These are phyloP conservation scores for Cardiospermum halicacabum DNA, from an alignment of 345 rosid species.

Conservation along the genomic window DNA sequence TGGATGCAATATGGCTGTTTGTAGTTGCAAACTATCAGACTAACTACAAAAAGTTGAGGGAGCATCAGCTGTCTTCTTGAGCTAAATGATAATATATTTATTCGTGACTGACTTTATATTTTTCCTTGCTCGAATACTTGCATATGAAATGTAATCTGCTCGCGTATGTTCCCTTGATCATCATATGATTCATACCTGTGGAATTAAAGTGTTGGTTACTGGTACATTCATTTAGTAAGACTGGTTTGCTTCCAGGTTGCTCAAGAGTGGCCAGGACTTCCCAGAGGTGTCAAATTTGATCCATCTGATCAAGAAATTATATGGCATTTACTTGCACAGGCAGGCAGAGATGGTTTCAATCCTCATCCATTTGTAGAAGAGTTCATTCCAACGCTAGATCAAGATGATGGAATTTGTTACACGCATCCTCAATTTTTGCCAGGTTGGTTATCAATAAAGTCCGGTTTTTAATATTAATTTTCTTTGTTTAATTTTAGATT, in stretches of 20 bases:
- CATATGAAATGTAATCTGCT: background rate
- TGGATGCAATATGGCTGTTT: background rate
- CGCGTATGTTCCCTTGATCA: background rate
- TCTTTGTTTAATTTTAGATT: constrained; percentile 3
- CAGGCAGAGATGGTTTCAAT: constrained; percentile 35
- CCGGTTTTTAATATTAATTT: constrained; percentile 3
- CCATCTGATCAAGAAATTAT: constrained; percentile 92
- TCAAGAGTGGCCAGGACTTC: constrained; percentile 91
- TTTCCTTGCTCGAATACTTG: background rate
- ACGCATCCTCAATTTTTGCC: constrained; percentile 94
- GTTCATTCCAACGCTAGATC: constrained; percentile 71
- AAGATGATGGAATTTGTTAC: constrained; percentile 94
- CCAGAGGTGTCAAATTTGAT: constrained; percentile 90
- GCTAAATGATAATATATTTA: background rate
- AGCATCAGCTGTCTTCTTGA: background rate
- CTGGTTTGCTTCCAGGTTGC: constrained; percentile 43
- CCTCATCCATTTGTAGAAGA: constrained; percentile 79
- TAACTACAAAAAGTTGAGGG: background rate
- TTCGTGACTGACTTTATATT: background rate
- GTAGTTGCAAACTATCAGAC: background rate
- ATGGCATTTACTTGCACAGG: constrained; percentile 80
- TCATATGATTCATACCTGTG: background rate
- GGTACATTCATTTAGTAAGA: constrained; percentile 7
- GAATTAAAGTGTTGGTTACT: background rate
- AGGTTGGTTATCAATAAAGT: constrained; percentile 35